Evolutionary conservation across 345 rosid genomes (phyloP).

Genomic region (Brassica nigra): DNA sequence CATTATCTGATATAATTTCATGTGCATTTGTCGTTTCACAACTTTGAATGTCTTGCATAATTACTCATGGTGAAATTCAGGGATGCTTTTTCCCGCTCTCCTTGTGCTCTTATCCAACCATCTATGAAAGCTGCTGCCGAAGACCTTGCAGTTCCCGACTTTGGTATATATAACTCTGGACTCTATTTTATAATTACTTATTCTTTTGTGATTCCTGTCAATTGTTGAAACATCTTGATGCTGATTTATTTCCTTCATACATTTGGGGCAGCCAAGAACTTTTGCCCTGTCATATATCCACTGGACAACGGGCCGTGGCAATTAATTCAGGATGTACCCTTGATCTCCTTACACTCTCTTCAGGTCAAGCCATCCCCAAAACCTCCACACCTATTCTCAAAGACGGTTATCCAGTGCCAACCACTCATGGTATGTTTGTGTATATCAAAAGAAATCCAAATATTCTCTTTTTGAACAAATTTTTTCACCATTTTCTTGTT

Average conservation of each 20-base stretch:
- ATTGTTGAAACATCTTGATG: slow-evolving; percentile 7
- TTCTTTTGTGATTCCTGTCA: slow-evolving; percentile 6
- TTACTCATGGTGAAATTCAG: slow-evolving; percentile 54
- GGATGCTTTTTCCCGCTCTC: slow-evolving; percentile 85
- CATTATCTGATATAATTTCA: background rate
- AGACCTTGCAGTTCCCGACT: slow-evolving; percentile 62
- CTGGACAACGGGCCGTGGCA: slow-evolving; percentile 74
- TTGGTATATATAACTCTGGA: slow-evolving; percentile 54
- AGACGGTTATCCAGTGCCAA: slow-evolving; percentile 85
- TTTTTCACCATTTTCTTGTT: slow-evolving; percentile 16
- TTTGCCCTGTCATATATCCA: slow-evolving; percentile 92
- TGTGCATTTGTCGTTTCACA: slow-evolving; percentile 9
- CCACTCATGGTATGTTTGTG: slow-evolving; percentile 76
- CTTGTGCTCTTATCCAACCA: slow-evolving; percentile 92
- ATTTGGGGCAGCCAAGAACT: slow-evolving; percentile 61
- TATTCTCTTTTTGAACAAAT: background rate
- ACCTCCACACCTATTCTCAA: slow-evolving; percentile 79
- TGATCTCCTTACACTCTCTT: slow-evolving; percentile 80
- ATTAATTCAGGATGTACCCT: slow-evolving; percentile 59
- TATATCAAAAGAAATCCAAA: background rate
- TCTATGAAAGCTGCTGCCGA: slow-evolving; percentile 61
- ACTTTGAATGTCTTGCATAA: slow-evolving; percentile 4
- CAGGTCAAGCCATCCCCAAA: slow-evolving; percentile 90
- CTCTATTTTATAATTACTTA: background rate
- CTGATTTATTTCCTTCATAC: slow-evolving; percentile 32